Evolutionary conservation across 495 filamentous ascomycete genomes (phyloP).

Genomic region (Cenococcum geophilum): DNA sequence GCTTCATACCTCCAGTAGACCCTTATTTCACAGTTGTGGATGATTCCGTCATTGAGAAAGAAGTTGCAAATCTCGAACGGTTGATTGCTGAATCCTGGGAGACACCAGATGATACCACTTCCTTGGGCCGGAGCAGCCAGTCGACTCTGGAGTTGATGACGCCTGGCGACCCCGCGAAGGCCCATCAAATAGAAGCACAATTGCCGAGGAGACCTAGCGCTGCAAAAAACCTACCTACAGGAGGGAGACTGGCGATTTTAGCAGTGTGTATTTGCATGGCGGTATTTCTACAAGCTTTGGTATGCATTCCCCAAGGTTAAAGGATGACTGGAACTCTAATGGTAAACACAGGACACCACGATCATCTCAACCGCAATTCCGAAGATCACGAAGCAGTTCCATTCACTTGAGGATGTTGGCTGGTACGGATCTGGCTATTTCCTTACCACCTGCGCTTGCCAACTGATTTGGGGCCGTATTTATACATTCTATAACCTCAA

Average conservation of each 20-base stretch:
- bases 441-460: conserved; percentile 54
- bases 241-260: conserved; percentile 7
- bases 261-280: conserved; percentile 28
- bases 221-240: conserved; percentile 13
- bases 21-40: conserved; percentile 11
- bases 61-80: conserved; percentile 14
- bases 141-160: conserved; percentile 18
- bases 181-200: conserved; percentile 10
- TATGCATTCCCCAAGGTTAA: neutral
- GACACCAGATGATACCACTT: conserved; percentile 1
- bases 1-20: conserved; percentile 12
- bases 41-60: conserved; percentile 11
- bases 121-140: conserved; percentile 4
- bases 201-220: conserved; percentile 7
- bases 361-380: conserved; percentile 83
- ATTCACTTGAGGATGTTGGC: conserved; percentile 65
- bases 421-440: conserved; percentile 72
- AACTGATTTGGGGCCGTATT: conserved; percentile 38
- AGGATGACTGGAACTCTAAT: neutral
- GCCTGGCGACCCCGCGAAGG: neutral
- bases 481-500: conserved; percentile 43
- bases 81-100: conserved; percentile 20
- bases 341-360: conserved; percentile 49
- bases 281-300: conserved; percentile 15
- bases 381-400: conserved; percentile 70